Evolutionary conservation across 2,329 filamentous ascomycete species (phyloP), one percentile per base, ranked within the genome.

Genomic region (Colletotrichum cuscutae): DNA sequence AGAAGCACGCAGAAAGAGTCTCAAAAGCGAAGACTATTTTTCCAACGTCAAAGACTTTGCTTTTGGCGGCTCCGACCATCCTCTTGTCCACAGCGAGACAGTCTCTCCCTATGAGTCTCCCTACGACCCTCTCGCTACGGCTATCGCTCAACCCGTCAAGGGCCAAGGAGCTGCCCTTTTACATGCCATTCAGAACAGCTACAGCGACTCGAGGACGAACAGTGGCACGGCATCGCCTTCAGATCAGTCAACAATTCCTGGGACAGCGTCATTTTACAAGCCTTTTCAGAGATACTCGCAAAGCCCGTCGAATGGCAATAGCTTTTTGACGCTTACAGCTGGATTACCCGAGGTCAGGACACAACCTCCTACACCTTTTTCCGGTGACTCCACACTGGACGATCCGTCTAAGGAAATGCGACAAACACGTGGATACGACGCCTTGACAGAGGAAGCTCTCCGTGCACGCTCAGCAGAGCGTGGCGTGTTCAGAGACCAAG

Each of bases 81-180:
- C 94, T 24, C 83, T 96, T 54, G 90, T 93, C 22, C 92, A 94
- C 76, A 95, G 93, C 79, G 88, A 94, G 61, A 91, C 90, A 46
- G 93, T 89, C 22, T 94, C 91, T 78, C 93, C 93, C 1, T 89
- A 92, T 60, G 81, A 84, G 15, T 82, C 82, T 75, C 78, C 80
- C 2, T 84, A 85, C 65, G 83, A 85, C 58, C 84, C 83, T 6
- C 72, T 85, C 37, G 83, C 84, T 11, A 85, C 84, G 1, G 79
- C 74, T 15, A 68, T 76, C 26, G 61, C 62, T 9, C 71, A 74
- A 28, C 71, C 74, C 15, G n/a, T 54, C 13, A 22, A 58, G 8
- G 32, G 53, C 15, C 57, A 62, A 56, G 58, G 72, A 12, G 59
- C 60, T 24, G 13, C 69, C 26, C 22, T 72, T 24, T 26, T 72